These are phyloP conservation scores for Ogataea ganodermae DNA, from an alignment of 805 yeast genomes.

Conservation along the genomic window DNA sequence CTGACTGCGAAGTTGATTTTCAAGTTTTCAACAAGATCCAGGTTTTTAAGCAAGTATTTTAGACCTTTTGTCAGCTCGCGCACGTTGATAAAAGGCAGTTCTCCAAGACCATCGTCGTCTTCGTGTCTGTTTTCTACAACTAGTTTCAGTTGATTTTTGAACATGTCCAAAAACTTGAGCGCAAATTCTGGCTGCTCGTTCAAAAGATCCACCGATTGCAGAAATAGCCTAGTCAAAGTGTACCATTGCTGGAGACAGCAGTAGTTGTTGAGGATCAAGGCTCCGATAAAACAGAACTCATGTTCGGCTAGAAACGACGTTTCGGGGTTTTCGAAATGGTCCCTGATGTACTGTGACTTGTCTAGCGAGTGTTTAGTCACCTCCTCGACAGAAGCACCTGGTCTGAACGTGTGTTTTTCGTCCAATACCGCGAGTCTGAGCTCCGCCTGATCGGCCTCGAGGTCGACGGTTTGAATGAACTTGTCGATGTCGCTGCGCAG, in stretches of 20 bases:
- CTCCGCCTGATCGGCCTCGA: constrained; percentile 34
- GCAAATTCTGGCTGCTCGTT: constrained; percentile 30
- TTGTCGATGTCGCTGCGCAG: constrained; percentile 6
- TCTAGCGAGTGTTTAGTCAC: constrained; percentile 57
- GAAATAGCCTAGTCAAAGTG: constrained; percentile 45
- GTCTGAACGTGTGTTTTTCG: constrained; percentile 37
- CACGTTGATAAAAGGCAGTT: constrained; percentile 13
- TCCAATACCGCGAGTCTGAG: constrained; percentile 46
- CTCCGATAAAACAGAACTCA: constrained; percentile 50
- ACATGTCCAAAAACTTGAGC: constrained; percentile 32
- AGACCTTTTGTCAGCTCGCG: constrained; percentile 13
- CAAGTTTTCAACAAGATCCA: constrained; percentile 13
- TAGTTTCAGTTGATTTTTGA: constrained; percentile 40
- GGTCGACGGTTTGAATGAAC: constrained; percentile 7
- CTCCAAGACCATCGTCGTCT: constrained; percentile 3
- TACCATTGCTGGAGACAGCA: constrained; percentile 70
- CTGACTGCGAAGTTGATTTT: constrained; percentile 16
- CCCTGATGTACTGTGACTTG: constrained; percentile 57
- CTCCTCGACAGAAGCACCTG: constrained; percentile 38
- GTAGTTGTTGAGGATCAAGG: constrained; percentile 59
- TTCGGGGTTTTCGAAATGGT: constrained; percentile 31
- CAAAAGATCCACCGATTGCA: constrained; percentile 38
- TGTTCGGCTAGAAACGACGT: constrained; percentile 51
- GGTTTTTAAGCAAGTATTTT: constrained; percentile 14
- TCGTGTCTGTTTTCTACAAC: constrained; percentile 39